Evolutionary conservation across 768 basidiomycete species (phyloP).

Genomic region (Boletus vermiculosoides): DNA sequence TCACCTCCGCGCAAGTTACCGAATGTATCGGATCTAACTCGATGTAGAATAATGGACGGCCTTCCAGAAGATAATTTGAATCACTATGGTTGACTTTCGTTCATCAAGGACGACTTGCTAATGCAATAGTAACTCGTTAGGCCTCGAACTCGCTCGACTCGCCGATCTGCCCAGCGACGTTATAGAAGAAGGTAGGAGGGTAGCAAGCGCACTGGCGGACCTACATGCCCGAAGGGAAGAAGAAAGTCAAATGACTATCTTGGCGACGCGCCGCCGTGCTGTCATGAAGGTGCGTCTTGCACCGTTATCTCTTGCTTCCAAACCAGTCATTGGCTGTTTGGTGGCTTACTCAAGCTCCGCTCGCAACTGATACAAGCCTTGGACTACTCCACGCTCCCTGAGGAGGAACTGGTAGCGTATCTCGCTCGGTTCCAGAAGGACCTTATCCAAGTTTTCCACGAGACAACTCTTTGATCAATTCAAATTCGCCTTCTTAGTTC

Average conservation of each 20-base stretch:
- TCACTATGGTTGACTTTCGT: conserved; percentile 64
- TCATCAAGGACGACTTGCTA: neutral
- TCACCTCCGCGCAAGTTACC: neutral
- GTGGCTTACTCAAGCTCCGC: conserved; percentile 49
- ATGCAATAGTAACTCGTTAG: conserved; percentile 40
- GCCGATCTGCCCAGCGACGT: conserved; percentile 82
- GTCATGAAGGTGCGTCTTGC: conserved; percentile 57
- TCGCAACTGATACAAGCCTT: conserved; percentile 73
- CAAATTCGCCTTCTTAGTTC: neutral
- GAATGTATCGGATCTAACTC: neutral
- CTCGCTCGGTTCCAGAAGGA: conserved; percentile 69
- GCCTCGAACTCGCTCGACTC: conserved; percentile 83
- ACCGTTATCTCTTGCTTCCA: neutral
- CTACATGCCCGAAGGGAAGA: conserved; percentile 56
- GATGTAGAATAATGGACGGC: conserved; percentile 70
- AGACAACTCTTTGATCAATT: conserved; percentile 18
- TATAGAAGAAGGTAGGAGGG: conserved; percentile 56
- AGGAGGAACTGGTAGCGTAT: conserved; percentile 64
- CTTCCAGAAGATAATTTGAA: conserved; percentile 48
- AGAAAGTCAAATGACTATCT: conserved; percentile 59
- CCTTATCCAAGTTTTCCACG: conserved; percentile 50
- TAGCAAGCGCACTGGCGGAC: conserved; percentile 58
- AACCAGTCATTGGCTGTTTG: neutral
- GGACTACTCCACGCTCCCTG: conserved; percentile 71
- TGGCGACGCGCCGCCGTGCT: conserved; percentile 62